These are phyloP conservation scores for Ceratocystis huliohia DNA, from an alignment of 2,329 filamentous ascomycete genomes.

Conservation along the genomic window DNA sequence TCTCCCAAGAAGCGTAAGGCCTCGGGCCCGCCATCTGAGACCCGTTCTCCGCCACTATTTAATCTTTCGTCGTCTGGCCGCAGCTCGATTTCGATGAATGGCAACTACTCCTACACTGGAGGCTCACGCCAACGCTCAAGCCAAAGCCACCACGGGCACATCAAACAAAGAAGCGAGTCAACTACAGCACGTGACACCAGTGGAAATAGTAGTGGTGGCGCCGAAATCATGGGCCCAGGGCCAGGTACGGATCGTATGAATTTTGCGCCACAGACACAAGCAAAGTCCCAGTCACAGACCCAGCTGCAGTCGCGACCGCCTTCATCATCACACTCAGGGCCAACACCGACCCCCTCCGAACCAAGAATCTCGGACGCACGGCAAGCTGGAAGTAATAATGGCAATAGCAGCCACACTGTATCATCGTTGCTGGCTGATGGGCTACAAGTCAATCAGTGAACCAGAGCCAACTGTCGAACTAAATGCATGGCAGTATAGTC, in stretches of 20 bases:
- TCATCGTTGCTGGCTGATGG: constrained; percentile 34
- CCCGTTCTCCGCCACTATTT: constrained; percentile 25
- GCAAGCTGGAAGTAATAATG: constrained; percentile 14
- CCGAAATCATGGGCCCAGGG: constrained; percentile 2
- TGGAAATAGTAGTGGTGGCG: background rate
- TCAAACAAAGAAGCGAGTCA: constrained; percentile 8
- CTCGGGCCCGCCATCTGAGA: constrained; percentile 38
- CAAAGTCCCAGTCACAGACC: background rate
- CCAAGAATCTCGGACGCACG: constrained; percentile 7
- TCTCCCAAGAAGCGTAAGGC: constrained; percentile 81
- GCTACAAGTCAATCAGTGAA: constrained; percentile 25
- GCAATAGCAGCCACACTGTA: constrained; percentile 29
- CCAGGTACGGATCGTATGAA: constrained; percentile 2
- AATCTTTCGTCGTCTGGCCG: constrained; percentile 3
- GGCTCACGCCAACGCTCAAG: constrained; percentile 44
- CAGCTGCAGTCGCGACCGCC: background rate
- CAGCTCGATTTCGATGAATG: background rate
- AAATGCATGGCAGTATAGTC: background rate
- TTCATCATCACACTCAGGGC: constrained; percentile 3
- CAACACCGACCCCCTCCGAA: background rate
- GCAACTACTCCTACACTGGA: constrained; percentile 36
- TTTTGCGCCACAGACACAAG: constrained; percentile 10
- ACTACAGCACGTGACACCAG: background rate
- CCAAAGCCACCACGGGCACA: constrained; percentile 47
- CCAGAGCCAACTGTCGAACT: background rate